phyloP scores from a whole-genome alignment of 23 red algal species.

The Chondrus crispus region DNA sequence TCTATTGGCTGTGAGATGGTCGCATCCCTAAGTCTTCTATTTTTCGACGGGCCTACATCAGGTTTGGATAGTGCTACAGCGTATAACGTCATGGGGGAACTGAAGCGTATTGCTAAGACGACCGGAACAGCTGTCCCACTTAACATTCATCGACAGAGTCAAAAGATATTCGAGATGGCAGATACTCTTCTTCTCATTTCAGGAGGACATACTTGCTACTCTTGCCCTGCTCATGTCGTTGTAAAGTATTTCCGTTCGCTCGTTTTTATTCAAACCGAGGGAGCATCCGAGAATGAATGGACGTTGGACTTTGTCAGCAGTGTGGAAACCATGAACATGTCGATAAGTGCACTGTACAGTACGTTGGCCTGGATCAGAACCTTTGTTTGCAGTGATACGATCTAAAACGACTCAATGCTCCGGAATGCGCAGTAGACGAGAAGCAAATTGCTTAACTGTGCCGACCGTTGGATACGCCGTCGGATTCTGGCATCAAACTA shows the following conservation, averaged over 20 bases:
- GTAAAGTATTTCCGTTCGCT: slow-evolving; percentile 57
- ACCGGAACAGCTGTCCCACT: slow-evolving; percentile 69
- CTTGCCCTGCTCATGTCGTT: slow-evolving; percentile 55
- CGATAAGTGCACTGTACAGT: slow-evolving; percentile 5
- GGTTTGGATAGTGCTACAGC: slow-evolving; percentile 86
- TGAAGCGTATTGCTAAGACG: slow-evolving; percentile 62
- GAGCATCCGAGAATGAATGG: slow-evolving; percentile 65
- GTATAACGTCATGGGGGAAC: slow-evolving; percentile 56
- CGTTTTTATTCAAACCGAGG: slow-evolving; percentile 38
- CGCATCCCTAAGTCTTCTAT: slow-evolving; percentile 58
- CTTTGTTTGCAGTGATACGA: not conserved
- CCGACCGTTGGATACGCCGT: not conserved
- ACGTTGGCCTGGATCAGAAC: no score
- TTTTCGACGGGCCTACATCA: slow-evolving; percentile 87
- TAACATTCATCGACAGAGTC: slow-evolving; percentile 81
- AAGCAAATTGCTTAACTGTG: slow-evolving; percentile 1
- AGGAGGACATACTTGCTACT: slow-evolving; percentile 75
- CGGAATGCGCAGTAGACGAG: not conserved
- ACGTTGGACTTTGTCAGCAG: slow-evolving; percentile 74
- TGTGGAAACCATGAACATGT: slow-evolving; percentile 59
- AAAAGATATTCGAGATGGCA: slow-evolving; percentile 80
- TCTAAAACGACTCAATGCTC: not conserved
- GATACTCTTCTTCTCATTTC: slow-evolving; percentile 79
- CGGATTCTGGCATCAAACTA: slow-evolving; percentile 40
- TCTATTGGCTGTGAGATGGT: slow-evolving; percentile 87